Base-by-base conservation (phyloP, 1,139 yeast species). In the Candida smagusa region DNA sequence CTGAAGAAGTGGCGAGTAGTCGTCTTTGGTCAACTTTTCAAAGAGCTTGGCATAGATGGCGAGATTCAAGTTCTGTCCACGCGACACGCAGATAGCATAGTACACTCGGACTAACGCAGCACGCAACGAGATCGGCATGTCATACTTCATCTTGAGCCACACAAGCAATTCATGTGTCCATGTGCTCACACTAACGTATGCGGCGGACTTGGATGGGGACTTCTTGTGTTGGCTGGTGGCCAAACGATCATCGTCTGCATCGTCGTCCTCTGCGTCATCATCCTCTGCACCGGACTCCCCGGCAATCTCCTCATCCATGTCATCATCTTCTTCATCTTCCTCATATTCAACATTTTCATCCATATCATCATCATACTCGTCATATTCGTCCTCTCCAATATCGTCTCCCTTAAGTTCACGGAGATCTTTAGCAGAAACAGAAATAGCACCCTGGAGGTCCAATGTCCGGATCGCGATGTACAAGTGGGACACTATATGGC, bases 151-250 rank as follows among this genome's bases (percentile, higher is more conserved):
- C 46, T 77, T 77, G 44, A 89, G 62, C 79, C 96, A 85, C 31
- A 85, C 82, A 40, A 81, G 73, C 45, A 92, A 71, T 56, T 89
- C 97, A 41, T 86, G 82, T 0, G 97, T 85, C 96, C 97, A 90
- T 44, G 85, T 87, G 39, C 84, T 74, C 7, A 87, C 83, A 30
- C 83, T 77, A 7, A 85, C 80, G 4, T 85, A 82, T 0, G 92
- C 81, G 1, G 94, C 85, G 0, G 87, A 79, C 47, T 76, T 73
- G 4, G 84, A 80, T 9, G 27, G 12, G 3, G 82, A 72, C 11
- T 79, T 72, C 46, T 80, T 81, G 43, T 81, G 79, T 40, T 77
- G 75, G 22, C 51, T 52, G 21, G 60, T 62, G 22, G 58, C 65
- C 28, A 69, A 69, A 34, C 62, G 53, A 40, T 58, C 70, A 21